Evolutionary conservation across 768 basidiomycete genomes (phyloP), one percentile per base, ranked within the genome.

Genomic region (Leccinum fibrillosum): DNA sequence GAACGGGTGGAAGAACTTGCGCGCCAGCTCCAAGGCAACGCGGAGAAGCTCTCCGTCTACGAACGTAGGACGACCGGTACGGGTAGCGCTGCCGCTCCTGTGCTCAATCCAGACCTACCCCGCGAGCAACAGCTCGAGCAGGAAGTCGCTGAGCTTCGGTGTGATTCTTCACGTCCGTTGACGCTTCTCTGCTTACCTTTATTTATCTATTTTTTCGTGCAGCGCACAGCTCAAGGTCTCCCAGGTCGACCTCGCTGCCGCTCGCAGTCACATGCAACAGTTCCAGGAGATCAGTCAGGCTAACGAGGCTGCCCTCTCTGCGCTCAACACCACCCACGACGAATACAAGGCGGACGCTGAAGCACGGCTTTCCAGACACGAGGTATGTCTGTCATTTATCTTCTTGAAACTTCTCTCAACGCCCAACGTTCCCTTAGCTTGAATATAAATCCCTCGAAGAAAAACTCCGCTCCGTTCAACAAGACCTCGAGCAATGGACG

Each of bases 121-220:
- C 81, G 79, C 11, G 93, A 94, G 68, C 88, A 92, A 64, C 89
- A 91, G 65, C 80, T 94, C 9, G 86, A 93, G 70, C 78, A 83
- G 15, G 90, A 94, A 67, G 88, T 94, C 19, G 93, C 92, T 4
- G 92, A 94, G 54, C 79, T 94, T 19, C 80, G 92, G 90, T 92
- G 57, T 28, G 79, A 72, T 35, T 12, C 47, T 3, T 12, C n/a
- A 2, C 32, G 13, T 25, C 0, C 26, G 1, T 23, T 28, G n/a
- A 39, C 11, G 8, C 17, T 30, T 49, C 3, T 25, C 13, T 17
- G 12, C 21, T 62, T 8, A 60, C 52, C 19, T 25, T 56, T 19
- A 19, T 19, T 19, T 19, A 19, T 19, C 19, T 19, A 19, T 10
- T 30, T 23, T 3, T 23, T 23, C 23, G 23, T 23, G 13, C 15